A percentile compares a stretch with the other conserved stretches of the same genome.
Evolutionary conservation across 192 early-diverging fungal genomes (phyloP).

Genomic region (Spinellus fusiger): DNA sequence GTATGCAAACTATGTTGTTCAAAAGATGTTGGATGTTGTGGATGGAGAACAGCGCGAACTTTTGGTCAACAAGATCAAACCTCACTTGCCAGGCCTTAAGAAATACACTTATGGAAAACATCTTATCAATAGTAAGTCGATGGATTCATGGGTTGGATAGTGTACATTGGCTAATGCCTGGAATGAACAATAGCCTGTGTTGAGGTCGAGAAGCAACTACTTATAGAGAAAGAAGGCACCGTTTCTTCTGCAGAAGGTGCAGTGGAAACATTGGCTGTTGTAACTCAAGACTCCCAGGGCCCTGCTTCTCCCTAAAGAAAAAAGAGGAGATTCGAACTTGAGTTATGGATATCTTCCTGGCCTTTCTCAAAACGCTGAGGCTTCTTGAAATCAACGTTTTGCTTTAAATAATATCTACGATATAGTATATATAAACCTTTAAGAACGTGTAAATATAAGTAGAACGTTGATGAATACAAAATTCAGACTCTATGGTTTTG

Average conservation of each 20-base stretch:
- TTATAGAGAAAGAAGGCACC: background rate
- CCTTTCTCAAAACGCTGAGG: too few relatives aligned
- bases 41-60: constrained; percentile 81
- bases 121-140: constrained; percentile 64
- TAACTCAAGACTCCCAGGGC: background rate
- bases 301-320: too few relatives aligned
- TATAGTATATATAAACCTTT: too few relatives aligned
- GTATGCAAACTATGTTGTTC: constrained; percentile 98
- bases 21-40: constrained; percentile 98
- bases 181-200: background rate
- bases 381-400: too few relatives aligned
- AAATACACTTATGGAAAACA: constrained; percentile 99
- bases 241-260: background rate
- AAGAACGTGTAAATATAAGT: too few relatives aligned
- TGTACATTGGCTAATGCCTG: background rate
- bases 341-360: too few relatives aligned
- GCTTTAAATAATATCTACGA: too few relatives aligned
- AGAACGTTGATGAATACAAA: too few relatives aligned
- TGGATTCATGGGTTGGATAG: background rate
- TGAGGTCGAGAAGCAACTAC: background rate
- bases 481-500: too few relatives aligned
- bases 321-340: too few relatives aligned
- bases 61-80: constrained; percentile 84
- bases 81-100: constrained; percentile 83
- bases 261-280: background rate